phyloP scores from a whole-genome alignment of 345 rosid genomes.

The Boechera retrofracta region DNA sequence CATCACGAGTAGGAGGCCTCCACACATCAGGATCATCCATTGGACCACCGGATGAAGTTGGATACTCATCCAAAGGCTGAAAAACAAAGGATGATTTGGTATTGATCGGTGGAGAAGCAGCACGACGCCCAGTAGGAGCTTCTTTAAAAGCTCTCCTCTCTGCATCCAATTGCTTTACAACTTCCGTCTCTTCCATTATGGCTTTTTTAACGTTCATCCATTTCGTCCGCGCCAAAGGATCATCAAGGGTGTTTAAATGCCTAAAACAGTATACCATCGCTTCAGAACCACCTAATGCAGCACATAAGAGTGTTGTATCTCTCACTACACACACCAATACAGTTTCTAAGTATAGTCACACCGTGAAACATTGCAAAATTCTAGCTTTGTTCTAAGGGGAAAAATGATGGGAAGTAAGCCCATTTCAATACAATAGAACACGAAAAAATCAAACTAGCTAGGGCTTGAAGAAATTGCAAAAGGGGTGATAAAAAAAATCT shows the following conservation, averaged over 20 bases:
- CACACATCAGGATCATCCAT: constrained; percentile 99
- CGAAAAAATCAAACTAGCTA: constrained; percentile 8
- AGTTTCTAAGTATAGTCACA: constrained; percentile 13
- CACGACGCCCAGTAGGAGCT: constrained; percentile 69
- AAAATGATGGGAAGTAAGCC: neutral
- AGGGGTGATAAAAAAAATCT: constrained; percentile 56
- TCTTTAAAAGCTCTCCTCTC: constrained; percentile 96
- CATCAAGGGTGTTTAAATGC: constrained; percentile 83
- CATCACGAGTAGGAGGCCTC: constrained; percentile 97
- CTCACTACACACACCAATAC: neutral
- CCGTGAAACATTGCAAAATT: neutral
- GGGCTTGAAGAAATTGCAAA: constrained; percentile 76
- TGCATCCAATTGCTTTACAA: constrained; percentile 91
- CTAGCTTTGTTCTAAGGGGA: neutral
- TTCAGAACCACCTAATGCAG: constrained; percentile 3
- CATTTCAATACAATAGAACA: neutral
- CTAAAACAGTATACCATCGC: constrained; percentile 39
- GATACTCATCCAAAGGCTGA: constrained; percentile 97
- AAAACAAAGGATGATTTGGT: constrained; percentile 87
- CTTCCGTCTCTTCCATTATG: constrained; percentile 82
- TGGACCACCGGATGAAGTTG: constrained; percentile 79
- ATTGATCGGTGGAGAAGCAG: constrained; percentile 87
- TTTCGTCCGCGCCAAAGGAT: constrained; percentile 79
- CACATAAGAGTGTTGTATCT: neutral
- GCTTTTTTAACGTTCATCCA: constrained; percentile 98